Evolutionary conservation across 495 filamentous ascomycete genomes (phyloP), one percentile per base, ranked within the genome.

Genomic region (Lichenothelia convexa): DNA sequence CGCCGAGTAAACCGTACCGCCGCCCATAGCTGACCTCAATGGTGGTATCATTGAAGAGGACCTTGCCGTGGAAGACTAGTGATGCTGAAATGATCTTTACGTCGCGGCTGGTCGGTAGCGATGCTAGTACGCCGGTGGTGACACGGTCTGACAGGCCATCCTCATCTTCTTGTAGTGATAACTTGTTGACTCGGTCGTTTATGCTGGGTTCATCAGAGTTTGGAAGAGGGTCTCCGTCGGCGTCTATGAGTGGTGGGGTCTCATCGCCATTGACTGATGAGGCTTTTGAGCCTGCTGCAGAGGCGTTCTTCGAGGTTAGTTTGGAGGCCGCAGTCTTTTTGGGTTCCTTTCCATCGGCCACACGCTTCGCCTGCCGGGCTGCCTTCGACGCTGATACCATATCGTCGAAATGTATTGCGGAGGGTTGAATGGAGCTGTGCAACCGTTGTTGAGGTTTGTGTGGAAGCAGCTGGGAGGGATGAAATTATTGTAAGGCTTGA

Each of bases 381-480:
- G 91, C 91, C 64, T 97, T 97, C 46, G 89, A 94, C 51, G 89
- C 78, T 43, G 91, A 95, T 47, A 93, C 79, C 77, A 82, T 86
- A 34, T 44, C 69, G 59, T 33, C 1, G 24, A n/a, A n/a, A n/a
- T n/a, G n/a, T n/a, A n/a, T n/a, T n/a, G n/a, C n/a, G n/a, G n/a
- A n/a, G n/a, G n/a, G n/a, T n/a, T n/a, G n/a, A n/a, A n/a, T n/a
- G n/a, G n/a, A n/a, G n/a, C n/a, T n/a, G n/a, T n/a, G n/a, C n/a
- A n/a, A n/a, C n/a, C n/a, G n/a, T n/a, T n/a, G n/a, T n/a, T n/a
- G n/a, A n/a, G n/a, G n/a, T n/a, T n/a, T n/a, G n/a, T n/a, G n/a
- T n/a, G n/a, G n/a, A n/a, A n/a, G n/a, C n/a, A n/a, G n/a, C n/a
- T n/a, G n/a, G n/a, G n/a, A n/a, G n/a, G n/a, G n/a, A n/a, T n/a